These are phyloP conservation scores for Apiospora pterosperma DNA, from an alignment of 2,329 filamentous ascomycete species.

Conservation along the genomic window DNA sequence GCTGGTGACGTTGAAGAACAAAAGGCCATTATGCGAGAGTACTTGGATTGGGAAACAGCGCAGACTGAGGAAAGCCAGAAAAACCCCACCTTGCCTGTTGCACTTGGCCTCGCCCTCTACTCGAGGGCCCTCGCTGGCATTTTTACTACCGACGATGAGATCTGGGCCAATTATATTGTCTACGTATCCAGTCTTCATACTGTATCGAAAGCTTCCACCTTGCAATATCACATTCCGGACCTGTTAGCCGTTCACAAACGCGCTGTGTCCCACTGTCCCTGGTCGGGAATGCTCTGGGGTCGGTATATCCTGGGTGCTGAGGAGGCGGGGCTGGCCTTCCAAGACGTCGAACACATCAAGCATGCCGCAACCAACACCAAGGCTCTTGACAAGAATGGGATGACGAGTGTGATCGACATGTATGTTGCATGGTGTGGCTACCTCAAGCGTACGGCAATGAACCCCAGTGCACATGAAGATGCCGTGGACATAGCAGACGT, in stretches of 20 bases:
- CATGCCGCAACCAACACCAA: slow-evolving; percentile 86
- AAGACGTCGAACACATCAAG: slow-evolving; percentile 84
- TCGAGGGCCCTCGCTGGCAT: slow-evolving; percentile 69
- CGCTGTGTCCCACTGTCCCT: slow-evolving; percentile 86
- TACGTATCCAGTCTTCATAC: slow-evolving; percentile 59
- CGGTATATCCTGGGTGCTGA: slow-evolving; percentile 84
- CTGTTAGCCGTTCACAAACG: slow-evolving; percentile 72
- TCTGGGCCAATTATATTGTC: slow-evolving; percentile 83
- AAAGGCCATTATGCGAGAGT: slow-evolving; percentile 55
- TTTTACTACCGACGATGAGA: slow-evolving; percentile 68
- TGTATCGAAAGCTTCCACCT: slow-evolving; percentile 33
- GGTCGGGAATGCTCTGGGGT: slow-evolving; percentile 89
- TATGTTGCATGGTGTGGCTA: slow-evolving; percentile 95
- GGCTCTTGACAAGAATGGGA: slow-evolving; percentile 78
- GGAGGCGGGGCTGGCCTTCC: slow-evolving; percentile 70
- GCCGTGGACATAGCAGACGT: slow-evolving; percentile 87
- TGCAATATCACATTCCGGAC: slow-evolving; percentile 32
- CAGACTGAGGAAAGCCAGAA: slow-evolving; percentile 55
- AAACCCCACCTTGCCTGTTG: slow-evolving; percentile 39
- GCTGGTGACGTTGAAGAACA: slow-evolving; percentile 54
- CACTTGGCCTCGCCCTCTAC: slow-evolving; percentile 65
- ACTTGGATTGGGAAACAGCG: slow-evolving; percentile 80
- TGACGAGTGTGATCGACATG: slow-evolving; percentile 86
- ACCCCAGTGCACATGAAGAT: slow-evolving; percentile 70
- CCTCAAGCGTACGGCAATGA: slow-evolving; percentile 80